phyloP scores from a whole-genome alignment of 1,139 yeast genomes.

The Hanseniaspora uvarum region DNA sequence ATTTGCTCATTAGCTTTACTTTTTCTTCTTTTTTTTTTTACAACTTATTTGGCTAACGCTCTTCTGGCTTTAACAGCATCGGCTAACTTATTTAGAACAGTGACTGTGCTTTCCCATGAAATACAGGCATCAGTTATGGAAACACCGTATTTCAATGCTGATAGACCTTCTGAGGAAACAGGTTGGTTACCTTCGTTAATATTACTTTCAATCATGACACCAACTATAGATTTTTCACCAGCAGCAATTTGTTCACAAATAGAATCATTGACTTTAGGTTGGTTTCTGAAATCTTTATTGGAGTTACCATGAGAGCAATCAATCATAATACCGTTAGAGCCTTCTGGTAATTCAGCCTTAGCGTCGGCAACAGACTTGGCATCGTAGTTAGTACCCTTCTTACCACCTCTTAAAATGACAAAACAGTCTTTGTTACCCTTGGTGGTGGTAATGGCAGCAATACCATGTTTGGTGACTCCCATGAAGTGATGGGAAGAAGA shows the following conservation, averaged over 20 bases:
- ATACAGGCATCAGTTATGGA: slow-evolving; percentile 96
- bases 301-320: slow-evolving; percentile 98
- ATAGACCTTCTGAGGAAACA: slow-evolving; percentile 65
- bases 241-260: slow-evolving; percentile 73
- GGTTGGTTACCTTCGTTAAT: slow-evolving; percentile 87
- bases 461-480: slow-evolving; percentile 94
- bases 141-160: slow-evolving; percentile 81
- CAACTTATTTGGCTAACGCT: slow-evolving; percentile 27
- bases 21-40: too few species aligned
- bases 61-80: slow-evolving; percentile 77
- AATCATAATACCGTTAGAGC: slow-evolving; percentile 57
- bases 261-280: slow-evolving; percentile 70
- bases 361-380: slow-evolving; percentile 66
- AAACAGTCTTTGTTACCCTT: slow-evolving; percentile 85
- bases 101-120: slow-evolving; percentile 78
- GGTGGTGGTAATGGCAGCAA: slow-evolving; percentile 91
- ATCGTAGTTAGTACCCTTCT: slow-evolving; percentile 85
- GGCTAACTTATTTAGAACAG: slow-evolving; percentile 67
- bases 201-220: slow-evolving; percentile 93
- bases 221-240: slow-evolving; percentile 74
- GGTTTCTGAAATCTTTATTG: slow-evolving; percentile 84
- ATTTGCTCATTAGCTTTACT: too few species aligned
- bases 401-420: slow-evolving; percentile 92
- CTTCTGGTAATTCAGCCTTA: slow-evolving; percentile 46
- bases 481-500: slow-evolving; percentile 88